phyloP scores from a whole-genome alignment of 305 asterid species.

The Fraxinus dipetala region DNA sequence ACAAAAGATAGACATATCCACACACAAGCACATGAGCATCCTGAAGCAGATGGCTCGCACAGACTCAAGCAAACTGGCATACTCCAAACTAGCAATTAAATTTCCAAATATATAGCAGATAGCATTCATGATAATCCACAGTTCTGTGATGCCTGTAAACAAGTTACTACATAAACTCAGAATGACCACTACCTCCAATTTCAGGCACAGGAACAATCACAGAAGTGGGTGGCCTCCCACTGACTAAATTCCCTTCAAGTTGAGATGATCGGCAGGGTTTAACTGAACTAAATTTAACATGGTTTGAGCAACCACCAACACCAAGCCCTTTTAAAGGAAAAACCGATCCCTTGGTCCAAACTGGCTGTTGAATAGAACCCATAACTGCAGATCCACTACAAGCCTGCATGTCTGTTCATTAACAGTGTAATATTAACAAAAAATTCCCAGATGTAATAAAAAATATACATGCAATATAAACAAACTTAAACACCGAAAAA shows the following conservation, averaged over 20 bases:
- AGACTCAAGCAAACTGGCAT: neutral
- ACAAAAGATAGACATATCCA: neutral
- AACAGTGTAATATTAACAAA: neutral
- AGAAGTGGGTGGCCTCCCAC: conserved; percentile 62
- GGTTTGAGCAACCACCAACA: conserved; percentile 28
- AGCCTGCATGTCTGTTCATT: conserved; percentile 40
- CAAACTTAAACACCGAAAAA: neutral
- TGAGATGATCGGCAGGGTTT: conserved; percentile 53
- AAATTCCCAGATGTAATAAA: conserved; percentile 7
- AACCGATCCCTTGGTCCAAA: conserved; percentile 32
- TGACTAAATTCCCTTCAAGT: conserved; percentile 59
- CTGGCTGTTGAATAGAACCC: conserved; percentile 43
- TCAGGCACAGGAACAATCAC: conserved; percentile 52
- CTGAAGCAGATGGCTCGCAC: neutral
- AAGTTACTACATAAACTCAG: neutral
- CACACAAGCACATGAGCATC: neutral
- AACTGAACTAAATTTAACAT: conserved; percentile 37
- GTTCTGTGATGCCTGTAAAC: neutral
- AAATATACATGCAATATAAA: neutral
- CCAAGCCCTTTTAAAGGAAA: conserved; percentile 41
- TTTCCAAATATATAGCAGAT: neutral
- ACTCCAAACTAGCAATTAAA: neutral
- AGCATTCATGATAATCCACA: neutral
- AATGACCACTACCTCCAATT: conserved; percentile 39
- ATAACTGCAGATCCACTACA: conserved; percentile 46